These are phyloP conservation scores for Theobroma grandiflorum DNA, from an alignment of 441 rosid species.

Conservation along the genomic window DNA sequence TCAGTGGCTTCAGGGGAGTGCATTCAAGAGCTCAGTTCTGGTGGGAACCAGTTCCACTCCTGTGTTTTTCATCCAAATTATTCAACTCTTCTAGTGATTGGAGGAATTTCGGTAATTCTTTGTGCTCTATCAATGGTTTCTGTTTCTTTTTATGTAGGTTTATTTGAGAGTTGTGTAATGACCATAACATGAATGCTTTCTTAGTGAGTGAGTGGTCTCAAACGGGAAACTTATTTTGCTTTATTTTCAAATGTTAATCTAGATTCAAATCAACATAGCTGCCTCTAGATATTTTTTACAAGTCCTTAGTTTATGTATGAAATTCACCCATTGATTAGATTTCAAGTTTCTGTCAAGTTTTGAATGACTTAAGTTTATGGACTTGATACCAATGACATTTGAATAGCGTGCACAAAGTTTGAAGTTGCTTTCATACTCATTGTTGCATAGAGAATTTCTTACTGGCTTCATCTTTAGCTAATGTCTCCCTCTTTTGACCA, in stretches of 20 bases:
- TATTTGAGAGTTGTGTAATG: neutral
- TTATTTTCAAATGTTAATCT: neutral
- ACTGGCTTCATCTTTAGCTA: neutral
- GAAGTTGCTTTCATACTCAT: neutral
- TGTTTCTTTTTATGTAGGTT: neutral
- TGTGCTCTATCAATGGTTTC: neutral
- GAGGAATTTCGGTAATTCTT: constrained; percentile 59
- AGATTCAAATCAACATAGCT: neutral
- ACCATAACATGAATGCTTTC: neutral
- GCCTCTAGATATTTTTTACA: neutral
- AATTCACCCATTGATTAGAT: neutral
- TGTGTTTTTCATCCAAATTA: constrained; percentile 75
- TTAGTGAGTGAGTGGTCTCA: neutral
- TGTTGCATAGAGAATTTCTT: neutral
- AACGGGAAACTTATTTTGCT: neutral
- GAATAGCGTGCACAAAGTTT: neutral
- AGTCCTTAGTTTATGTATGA: neutral
- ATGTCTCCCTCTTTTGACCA: neutral
- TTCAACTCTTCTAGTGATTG: constrained; percentile 62
- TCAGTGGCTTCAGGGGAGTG: constrained; percentile 59
- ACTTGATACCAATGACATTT: neutral
- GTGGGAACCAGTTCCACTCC: constrained; percentile 65
- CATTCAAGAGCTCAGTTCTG: constrained; percentile 60
- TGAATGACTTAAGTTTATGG: neutral
- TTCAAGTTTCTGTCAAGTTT: neutral